Evolutionary conservation across 116 monocot species (phyloP).

Genomic region (Zostera marina): DNA sequence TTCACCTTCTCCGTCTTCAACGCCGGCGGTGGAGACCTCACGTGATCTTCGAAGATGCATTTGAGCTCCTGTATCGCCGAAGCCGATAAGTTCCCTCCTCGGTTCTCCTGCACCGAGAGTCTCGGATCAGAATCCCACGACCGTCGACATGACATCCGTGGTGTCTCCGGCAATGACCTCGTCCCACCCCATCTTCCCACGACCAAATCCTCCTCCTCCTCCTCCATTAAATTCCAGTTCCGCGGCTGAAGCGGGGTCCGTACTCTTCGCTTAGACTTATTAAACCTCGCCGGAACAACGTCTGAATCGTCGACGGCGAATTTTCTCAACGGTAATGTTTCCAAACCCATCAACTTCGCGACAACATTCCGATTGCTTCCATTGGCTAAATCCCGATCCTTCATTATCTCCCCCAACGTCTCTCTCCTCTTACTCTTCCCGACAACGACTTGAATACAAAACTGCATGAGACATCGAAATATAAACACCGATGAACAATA

Average conservation of each 20-base stretch:
- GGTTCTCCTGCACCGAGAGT: constrained; percentile 10
- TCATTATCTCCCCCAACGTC: constrained; percentile 3
- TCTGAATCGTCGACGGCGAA: constrained; percentile 2
- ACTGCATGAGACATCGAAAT: not conserved
- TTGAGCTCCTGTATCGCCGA: constrained; percentile 7
- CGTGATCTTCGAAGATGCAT: not conserved
- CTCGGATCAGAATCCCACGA: constrained; percentile 37
- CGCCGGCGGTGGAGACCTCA: not conserved
- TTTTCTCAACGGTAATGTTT: constrained; percentile 29
- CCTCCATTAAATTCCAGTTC: constrained; percentile 5
- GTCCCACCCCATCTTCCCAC: constrained; percentile 9
- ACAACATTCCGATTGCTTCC: constrained; percentile 39
- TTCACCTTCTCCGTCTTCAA: constrained; percentile 4
- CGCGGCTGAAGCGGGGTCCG: constrained; percentile 9
- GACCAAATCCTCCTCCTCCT: not conserved
- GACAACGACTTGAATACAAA: constrained; percentile 6
- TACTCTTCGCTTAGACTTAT: not conserved
- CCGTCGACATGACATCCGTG: constrained; percentile 42
- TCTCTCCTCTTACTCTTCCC: constrained; percentile 4
- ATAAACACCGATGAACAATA: not conserved
- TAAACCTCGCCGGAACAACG: not conserved
- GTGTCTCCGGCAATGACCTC: constrained; percentile 72
- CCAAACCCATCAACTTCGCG: constrained; percentile 81
- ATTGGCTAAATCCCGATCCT: not conserved
- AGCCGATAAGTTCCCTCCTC: not conserved